A percentile compares a stretch with the other conserved stretches of the same genome.
Conservation (phyloP, 306 rosid species). For the Castanopsis chinensis region DNA sequence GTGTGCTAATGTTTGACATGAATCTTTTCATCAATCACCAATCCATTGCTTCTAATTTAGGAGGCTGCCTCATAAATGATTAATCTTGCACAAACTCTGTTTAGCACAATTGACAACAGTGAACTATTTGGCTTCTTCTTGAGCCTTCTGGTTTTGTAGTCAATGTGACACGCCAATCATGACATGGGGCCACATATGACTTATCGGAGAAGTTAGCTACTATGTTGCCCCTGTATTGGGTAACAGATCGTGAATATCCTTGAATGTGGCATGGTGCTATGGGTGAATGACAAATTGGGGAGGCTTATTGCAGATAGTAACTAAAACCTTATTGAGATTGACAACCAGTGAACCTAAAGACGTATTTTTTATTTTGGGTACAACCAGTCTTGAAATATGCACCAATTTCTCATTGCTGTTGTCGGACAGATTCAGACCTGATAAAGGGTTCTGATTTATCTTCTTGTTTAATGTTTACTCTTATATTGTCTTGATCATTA, state of each 20-base stretch:
- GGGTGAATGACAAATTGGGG: background rate
- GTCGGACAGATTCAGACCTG: background rate
- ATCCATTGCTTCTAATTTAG: background rate
- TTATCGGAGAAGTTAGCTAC: background rate
- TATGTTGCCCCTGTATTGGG: background rate
- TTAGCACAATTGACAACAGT: background rate
- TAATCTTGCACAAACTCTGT: background rate
- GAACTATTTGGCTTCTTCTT: background rate
- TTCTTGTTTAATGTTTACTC: background rate
- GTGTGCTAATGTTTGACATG: background rate
- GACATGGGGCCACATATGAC: background rate
- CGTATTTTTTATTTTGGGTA: too few species aligned
- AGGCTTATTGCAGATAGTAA: background rate
- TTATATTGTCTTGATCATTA: slow-evolving; percentile 1
- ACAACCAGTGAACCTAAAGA: background rate
- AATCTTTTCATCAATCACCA: background rate
- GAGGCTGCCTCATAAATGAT: background rate
- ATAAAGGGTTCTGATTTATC: background rate
- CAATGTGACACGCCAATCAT: background rate
- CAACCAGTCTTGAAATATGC: background rate
- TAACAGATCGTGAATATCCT: background rate
- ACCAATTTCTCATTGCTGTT: background rate
- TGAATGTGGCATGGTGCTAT: background rate
- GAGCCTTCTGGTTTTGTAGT: background rate
- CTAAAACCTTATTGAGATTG: background rate